Percentiles rank a stretch among this genome's conserved stretches.
phyloP scores from a whole-genome alignment of 176 grass and related monocot genomes.

The sorghum (Sorghum bicolor) region Sorghum_bicolor_NCBIv3 NC_012878.2:15365001-15365500 shows the following conservation, averaged over 20 bases:
- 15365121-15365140: background rate
- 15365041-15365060: background rate
- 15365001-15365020: background rate
- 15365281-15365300: constrained; percentile 73
- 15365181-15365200: background rate
- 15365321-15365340: background rate
- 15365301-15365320: constrained; percentile 61
- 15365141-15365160: background rate
- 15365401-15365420: constrained; percentile 16
- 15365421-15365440: constrained; percentile 59
- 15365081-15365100: background rate
- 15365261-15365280: constrained; percentile 69
- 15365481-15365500: constrained; percentile 61
- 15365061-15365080: background rate
- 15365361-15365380: background rate
- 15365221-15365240: constrained; percentile 58
- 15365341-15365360: background rate
- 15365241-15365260: constrained; percentile 81
- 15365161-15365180: background rate
- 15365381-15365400: background rate
- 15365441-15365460: constrained; percentile 70
- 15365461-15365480: constrained; percentile 81
- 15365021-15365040: background rate
- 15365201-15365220: background rate
- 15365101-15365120: background rate